phyloP scores from a whole-genome alignment of 352 stramenopile genomes.

The Globisporangium echinulatum region DNA sequence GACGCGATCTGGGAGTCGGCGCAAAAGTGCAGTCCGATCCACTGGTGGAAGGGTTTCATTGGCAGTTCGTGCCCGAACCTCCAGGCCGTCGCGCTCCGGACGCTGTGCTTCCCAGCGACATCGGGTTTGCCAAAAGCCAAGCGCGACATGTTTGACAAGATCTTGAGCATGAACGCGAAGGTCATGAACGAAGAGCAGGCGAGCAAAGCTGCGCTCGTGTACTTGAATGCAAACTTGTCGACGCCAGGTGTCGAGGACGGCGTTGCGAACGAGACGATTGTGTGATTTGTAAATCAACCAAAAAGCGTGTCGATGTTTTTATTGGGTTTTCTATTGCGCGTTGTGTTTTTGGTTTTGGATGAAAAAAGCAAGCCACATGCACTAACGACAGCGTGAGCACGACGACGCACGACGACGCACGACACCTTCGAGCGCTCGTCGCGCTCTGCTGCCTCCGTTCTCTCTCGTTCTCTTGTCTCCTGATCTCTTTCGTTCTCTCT shows the following conservation, averaged over 20 bases:
- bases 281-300: conserved; percentile 18
- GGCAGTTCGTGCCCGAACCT: conserved; percentile 61
- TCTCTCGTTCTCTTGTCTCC: neutral
- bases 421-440: neutral
- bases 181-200: conserved; percentile 70
- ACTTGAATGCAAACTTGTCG: conserved; percentile 59
- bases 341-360: neutral
- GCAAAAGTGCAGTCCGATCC: conserved; percentile 59
- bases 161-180: conserved; percentile 45
- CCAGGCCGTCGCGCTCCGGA: conserved; percentile 52
- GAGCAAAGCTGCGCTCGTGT: conserved; percentile 62
- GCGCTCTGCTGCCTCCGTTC: neutral
- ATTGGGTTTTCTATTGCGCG: conserved; percentile 24
- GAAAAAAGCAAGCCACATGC: too few relatives aligned
- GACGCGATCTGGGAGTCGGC: conserved; percentile 71
- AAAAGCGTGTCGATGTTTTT: conserved; percentile 14
- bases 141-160: conserved; percentile 51
- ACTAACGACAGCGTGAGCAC: too few relatives aligned
- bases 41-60: conserved; percentile 83
- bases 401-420: too few relatives aligned
- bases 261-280: conserved; percentile 40
- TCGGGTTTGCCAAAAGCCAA: conserved; percentile 44
- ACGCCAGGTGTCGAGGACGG: conserved; percentile 26
- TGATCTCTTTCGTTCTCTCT: neutral
- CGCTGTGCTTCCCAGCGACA: conserved; percentile 49